Evolutionary conservation across 768 basidiomycete species (phyloP).

Genomic region (Mycena haematopus): DNA sequence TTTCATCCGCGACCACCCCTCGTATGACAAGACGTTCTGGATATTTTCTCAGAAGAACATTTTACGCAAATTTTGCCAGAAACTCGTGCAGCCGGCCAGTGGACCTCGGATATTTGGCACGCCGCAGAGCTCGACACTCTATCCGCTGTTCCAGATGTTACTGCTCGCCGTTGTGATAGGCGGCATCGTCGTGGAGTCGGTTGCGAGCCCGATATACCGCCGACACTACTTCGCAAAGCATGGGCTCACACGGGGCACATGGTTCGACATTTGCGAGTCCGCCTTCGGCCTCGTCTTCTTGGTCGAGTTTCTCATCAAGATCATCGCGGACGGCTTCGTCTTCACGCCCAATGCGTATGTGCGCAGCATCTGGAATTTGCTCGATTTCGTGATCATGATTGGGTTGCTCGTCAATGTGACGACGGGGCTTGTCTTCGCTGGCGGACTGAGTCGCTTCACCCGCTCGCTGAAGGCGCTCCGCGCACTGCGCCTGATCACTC

Average conservation of each 20-base stretch:
- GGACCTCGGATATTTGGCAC: conserved; percentile 90
- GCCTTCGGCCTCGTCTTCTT: conserved; percentile 75
- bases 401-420: conserved; percentile 79
- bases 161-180: conserved; percentile 80
- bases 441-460: conserved; percentile 82
- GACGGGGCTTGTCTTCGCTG: conserved; percentile 74
- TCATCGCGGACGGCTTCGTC: conserved; percentile 90
- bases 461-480: conserved; percentile 87
- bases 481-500: conserved; percentile 87
- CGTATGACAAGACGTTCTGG: conserved; percentile 92
- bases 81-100: conserved; percentile 78
- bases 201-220: conserved; percentile 87
- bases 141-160: conserved; percentile 75
- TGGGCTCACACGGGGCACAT: conserved; percentile 69
- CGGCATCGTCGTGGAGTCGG: conserved; percentile 80
- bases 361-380: conserved; percentile 88
- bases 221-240: conserved; percentile 67
- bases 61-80: conserved; percentile 80
- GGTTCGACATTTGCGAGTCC: conserved; percentile 88
- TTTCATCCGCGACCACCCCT: conserved; percentile 87
- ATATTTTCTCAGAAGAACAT: conserved; percentile 81
- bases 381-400: conserved; percentile 86
- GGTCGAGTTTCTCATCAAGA: conserved; percentile 86
- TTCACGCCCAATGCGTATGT: conserved; percentile 94
- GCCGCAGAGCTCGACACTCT: conserved; percentile 65